A percentile compares a stretch with the other conserved stretches of the same genome.
These are phyloP conservation scores for Saccharomyces hybrid DNA, from an alignment of 1,139 yeast species.

Conservation along the genomic window DNA sequence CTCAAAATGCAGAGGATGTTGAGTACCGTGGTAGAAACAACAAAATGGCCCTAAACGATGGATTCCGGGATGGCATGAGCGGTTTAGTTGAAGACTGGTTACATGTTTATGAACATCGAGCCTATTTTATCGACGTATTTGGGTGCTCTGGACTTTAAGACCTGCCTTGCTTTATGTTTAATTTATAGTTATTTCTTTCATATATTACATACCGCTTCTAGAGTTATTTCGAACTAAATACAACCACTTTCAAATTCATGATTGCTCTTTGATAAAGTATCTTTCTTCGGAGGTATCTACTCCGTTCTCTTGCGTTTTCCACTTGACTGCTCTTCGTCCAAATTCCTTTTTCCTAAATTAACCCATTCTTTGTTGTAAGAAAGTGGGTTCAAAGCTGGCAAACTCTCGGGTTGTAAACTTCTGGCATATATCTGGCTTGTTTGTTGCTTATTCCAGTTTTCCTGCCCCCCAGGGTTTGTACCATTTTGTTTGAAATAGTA, in stretches of 20 bases:
- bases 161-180: neutral
- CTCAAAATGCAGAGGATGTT: constrained; percentile 40
- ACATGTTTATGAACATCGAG: constrained; percentile 28
- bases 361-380: neutral
- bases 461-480: neutral
- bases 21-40: constrained; percentile 26
- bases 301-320: neutral
- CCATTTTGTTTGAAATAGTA: neutral
- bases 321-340: neutral
- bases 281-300: neutral
- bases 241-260: neutral
- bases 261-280: neutral
- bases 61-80: constrained; percentile 2
- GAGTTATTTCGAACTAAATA: neutral
- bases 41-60: constrained; percentile 1
- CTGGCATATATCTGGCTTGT: constrained; percentile 2
- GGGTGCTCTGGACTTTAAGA: constrained; percentile 23
- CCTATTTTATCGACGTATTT: constrained; percentile 23
- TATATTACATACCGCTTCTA: neutral
- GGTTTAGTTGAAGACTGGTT: constrained; percentile 18
- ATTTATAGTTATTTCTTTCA: neutral
- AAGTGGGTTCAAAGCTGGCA: constrained; percentile 3
- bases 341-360: neutral
- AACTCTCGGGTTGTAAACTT: constrained; percentile 5
- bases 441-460: constrained; percentile 1